phyloP scores from a whole-genome alignment of 1,284 basidiomycete genomes.

The Apiotrichum montevideense region DNA sequence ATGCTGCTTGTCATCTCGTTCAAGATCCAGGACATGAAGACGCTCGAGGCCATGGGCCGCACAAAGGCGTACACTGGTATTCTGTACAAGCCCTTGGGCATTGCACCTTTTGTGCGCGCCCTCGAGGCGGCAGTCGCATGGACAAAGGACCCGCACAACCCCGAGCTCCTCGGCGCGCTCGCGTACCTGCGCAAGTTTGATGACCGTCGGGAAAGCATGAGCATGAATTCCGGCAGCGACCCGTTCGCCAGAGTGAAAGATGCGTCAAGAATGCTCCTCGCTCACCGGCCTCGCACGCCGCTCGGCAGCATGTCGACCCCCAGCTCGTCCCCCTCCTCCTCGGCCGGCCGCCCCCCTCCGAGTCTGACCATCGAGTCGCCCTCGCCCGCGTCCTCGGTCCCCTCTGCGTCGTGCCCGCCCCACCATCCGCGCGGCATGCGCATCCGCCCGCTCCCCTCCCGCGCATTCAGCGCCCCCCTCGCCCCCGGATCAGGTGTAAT shows the following conservation, averaged over 20 bases:
- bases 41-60: constrained; percentile 44
- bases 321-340: background rate
- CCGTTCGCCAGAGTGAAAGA: background rate
- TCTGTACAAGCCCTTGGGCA: constrained; percentile 84
- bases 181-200: background rate
- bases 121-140: constrained; percentile 46
- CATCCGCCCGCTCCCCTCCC: background rate
- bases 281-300: background rate
- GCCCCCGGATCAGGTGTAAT: background rate
- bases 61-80: constrained; percentile 62
- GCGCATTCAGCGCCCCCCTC: background rate
- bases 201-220: background rate
- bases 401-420: background rate
- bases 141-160: constrained; percentile 4
- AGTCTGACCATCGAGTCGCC: constrained; percentile 53
- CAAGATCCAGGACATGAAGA: constrained; percentile 16
- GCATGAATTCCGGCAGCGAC: background rate
- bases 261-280: background rate
- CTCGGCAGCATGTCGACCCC: background rate
- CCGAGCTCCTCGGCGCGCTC: background rate
- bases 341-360: background rate
- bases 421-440: too few relatives aligned
- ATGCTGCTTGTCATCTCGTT: constrained; percentile 48
- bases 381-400: background rate
- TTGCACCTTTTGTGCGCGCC: constrained; percentile 62